Evolutionary conservation across 805 yeast genomes (phyloP).

Genomic region (Saccharomycodes ludwigii): DNA sequence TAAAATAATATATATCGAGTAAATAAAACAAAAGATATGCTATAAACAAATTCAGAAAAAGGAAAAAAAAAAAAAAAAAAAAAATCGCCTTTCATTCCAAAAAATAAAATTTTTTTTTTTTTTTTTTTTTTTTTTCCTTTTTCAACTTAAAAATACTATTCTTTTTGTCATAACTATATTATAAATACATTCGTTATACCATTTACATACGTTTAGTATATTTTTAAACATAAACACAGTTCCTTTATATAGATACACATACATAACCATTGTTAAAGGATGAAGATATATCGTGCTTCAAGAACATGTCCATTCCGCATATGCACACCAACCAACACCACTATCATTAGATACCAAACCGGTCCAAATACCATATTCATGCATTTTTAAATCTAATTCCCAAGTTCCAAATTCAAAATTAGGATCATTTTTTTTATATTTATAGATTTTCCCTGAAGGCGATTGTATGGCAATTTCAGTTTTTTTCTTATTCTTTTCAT

Average conservation of each 20-base stretch:
- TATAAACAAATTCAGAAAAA: too few species aligned
- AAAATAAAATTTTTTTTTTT: constrained; percentile 4
- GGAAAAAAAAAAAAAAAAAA: too few species aligned
- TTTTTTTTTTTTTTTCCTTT: constrained; percentile 1
- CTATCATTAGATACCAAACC: constrained; percentile 70
- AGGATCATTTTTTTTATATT: constrained; percentile 39
- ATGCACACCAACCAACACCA: constrained; percentile 73
- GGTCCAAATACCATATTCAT: constrained; percentile 73
- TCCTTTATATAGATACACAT: too few species aligned
- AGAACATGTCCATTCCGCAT: constrained; percentile 79
- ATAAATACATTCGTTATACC: neutral
- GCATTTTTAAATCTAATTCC: constrained; percentile 47
- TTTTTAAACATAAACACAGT: constrained; percentile 1
- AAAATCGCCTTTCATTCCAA: too few species aligned
- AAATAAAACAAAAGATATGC: too few species aligned
- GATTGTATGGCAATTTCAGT: constrained; percentile 61
- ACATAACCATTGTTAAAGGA: too few species aligned
- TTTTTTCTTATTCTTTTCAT: constrained; percentile 27
- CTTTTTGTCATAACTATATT: neutral
- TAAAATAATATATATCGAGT: too few species aligned
- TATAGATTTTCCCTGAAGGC: constrained; percentile 70
- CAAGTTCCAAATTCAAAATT: constrained; percentile 40
- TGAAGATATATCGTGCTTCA: too few species aligned
- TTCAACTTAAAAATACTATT: constrained; percentile 7
- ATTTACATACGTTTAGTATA: neutral